Evolutionary conservation across 257 asterid species (phyloP), one percentile per base, ranked within the genome.

Genomic region (Gentiana macrophylla): DNA sequence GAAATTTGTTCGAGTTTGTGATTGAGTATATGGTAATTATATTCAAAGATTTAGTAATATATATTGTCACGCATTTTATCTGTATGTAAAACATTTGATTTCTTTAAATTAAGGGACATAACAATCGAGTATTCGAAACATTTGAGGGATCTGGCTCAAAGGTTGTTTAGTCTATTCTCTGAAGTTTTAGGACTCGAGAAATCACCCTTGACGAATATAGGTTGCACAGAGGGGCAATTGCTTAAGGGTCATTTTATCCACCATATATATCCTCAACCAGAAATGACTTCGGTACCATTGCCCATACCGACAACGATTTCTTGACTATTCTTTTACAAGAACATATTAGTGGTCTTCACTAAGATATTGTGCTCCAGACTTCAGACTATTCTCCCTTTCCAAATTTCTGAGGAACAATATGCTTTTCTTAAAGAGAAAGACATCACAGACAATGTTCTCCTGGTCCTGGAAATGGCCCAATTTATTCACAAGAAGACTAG

Each of bases 231-330:
- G 45, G 72, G 72, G 11, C 62, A 60, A 41, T 13, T n/a, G 12
- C 24, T 60, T 3, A 10, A 47, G 15, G 59, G 8, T 1, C 67
- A 67, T 34, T 67, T 8, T 67, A 60, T 35, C 72, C 72, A 3
- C 45, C 67, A 10, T 67, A 59, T 44, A 10, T 67, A 59, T 44
- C 67, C 72, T 10, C 58, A 67, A 46, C 72, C 72, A 55, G 55
- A 61, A 5, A 13, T 61, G 35, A 67, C 67, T 46, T 67, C 4
- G 72, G 67, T 6, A 6, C 59, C 10, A 4, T 49, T 8, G 53
- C 35, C 35, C 63, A 67, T 11, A n/a, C 59, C 4, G 67, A 67
- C 35, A 5, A 53, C 41, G 72, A 49, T 44, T 67, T 67, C 52
- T 32, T 67, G 0, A 61, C 72, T 15, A 54, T 67, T 2, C 53